Percentiles rank a stretch among this genome's conserved stretches.
phyloP scores from a whole-genome alignment of 345 rosid species.

The Eucalyptus cloeziana region DNA sequence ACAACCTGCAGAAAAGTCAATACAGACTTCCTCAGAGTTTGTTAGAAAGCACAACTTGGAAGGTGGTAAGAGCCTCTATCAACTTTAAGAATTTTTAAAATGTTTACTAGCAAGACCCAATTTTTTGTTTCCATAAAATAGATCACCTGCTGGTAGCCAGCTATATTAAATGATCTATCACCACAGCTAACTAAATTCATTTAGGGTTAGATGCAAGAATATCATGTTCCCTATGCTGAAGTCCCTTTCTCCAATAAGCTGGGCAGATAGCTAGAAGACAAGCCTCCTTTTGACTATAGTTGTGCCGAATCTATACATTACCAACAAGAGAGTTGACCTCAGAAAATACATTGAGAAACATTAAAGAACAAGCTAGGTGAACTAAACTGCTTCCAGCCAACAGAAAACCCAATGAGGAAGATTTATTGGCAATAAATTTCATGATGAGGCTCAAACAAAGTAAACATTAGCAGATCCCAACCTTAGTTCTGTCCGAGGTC shows the following conservation, averaged over 20 bases:
- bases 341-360: not conserved
- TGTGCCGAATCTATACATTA: not conserved
- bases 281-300: not conserved
- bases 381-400: not conserved
- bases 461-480: constrained; percentile 5
- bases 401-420: not conserved
- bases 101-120: not conserved
- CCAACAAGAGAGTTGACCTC: not conserved
- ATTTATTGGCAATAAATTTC: not conserved
- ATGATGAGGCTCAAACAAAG: not conserved
- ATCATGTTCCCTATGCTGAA: not conserved
- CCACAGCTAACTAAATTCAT: not conserved
- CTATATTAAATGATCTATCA: not conserved
- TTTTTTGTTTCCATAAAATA: not conserved
- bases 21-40: not conserved
- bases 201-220: not conserved
- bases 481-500: constrained; percentile 98
- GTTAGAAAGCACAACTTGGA: not conserved
- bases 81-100: not conserved
- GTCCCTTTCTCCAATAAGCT: not conserved
- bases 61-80: not conserved
- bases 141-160: not conserved
- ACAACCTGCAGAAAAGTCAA: constrained; percentile 44
- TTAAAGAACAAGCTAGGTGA: not conserved
- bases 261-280: not conserved